Evolutionary conservation across 306 rosid species (phyloP).

Genomic region (Sphenostylis stenocarpa): DNA sequence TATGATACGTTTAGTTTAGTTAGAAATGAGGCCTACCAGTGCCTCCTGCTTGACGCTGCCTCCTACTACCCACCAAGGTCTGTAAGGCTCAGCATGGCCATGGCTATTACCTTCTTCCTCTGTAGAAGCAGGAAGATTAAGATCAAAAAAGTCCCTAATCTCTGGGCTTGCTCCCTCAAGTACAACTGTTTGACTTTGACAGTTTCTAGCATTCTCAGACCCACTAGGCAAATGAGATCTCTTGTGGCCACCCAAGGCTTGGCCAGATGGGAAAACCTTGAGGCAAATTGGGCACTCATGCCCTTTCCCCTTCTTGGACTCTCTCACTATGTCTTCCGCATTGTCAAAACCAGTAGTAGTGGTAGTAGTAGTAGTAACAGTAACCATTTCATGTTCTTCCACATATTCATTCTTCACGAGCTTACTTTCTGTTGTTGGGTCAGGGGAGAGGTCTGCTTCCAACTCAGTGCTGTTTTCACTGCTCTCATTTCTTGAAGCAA

Average conservation of each 20-base stretch:
- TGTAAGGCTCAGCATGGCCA: conserved; percentile 38
- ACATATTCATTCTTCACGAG: conserved; percentile 34
- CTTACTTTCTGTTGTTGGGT: conserved; percentile 46
- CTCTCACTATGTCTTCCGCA: conserved; percentile 21
- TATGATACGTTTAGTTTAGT: conserved; percentile 30
- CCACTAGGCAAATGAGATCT: conserved; percentile 67
- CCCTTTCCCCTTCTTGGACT: conserved; percentile 49
- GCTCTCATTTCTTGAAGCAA: conserved; percentile 55
- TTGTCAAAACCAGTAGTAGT: conserved; percentile 9
- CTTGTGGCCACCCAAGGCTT: conserved; percentile 96
- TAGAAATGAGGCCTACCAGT: conserved; percentile 49
- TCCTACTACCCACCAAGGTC: conserved; percentile 59
- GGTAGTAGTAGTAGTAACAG: not conserved
- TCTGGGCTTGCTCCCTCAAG: conserved; percentile 50
- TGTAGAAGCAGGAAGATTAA: conserved; percentile 82
- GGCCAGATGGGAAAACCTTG: conserved; percentile 77
- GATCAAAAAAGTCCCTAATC: conserved; percentile 76
- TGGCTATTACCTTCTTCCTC: conserved; percentile 52
- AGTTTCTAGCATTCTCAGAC: conserved; percentile 43
- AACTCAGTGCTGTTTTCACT: conserved; percentile 61
- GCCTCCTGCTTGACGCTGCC: conserved; percentile 47
- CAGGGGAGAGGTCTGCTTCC: conserved; percentile 49
- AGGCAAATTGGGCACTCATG: conserved; percentile 79
- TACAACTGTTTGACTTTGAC: conserved; percentile 18
- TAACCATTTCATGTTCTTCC: conserved; percentile 27